These are phyloP conservation scores for Verticillium nubilum DNA, from an alignment of 2,329 filamentous ascomycete genomes.

Conservation along the genomic window DNA sequence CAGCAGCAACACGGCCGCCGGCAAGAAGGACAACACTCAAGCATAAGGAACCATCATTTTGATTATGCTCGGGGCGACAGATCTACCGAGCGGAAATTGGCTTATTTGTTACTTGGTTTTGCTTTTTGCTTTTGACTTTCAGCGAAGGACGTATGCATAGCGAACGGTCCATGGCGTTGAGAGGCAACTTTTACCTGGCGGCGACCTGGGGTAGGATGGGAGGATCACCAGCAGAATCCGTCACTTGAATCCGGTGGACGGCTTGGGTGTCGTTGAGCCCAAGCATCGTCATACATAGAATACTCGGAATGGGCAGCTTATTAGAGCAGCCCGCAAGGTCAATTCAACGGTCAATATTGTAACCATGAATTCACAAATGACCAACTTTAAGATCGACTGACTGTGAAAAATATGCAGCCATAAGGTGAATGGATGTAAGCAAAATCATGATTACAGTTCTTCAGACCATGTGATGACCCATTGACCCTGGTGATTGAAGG, in stretches of 20 bases:
- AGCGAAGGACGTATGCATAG: conserved; percentile 9
- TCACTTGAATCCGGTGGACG: background rate
- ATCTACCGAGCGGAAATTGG: background rate
- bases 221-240: background rate
- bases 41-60: background rate
- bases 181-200: conserved; percentile 8
- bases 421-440: too few species aligned
- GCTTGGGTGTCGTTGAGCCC: background rate
- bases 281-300: background rate
- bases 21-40: conserved; percentile 1
- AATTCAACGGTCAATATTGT: too few species aligned
- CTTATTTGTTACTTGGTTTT: background rate
- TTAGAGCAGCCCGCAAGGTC: background rate
- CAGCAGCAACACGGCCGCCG: conserved; percentile 19
- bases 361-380: too few species aligned
- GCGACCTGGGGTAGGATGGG: background rate
- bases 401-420: too few species aligned
- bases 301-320: background rate
- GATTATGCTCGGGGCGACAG: background rate
- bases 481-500: too few species aligned
- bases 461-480: too few species aligned
- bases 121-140: background rate
- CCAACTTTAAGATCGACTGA: too few species aligned
- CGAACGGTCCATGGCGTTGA: conserved; percentile 13
- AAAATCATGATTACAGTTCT: too few species aligned